These are phyloP conservation scores for Kodamaea sp. DNA, from an alignment of 1,139 yeast genomes.

Conservation along the genomic window DNA sequence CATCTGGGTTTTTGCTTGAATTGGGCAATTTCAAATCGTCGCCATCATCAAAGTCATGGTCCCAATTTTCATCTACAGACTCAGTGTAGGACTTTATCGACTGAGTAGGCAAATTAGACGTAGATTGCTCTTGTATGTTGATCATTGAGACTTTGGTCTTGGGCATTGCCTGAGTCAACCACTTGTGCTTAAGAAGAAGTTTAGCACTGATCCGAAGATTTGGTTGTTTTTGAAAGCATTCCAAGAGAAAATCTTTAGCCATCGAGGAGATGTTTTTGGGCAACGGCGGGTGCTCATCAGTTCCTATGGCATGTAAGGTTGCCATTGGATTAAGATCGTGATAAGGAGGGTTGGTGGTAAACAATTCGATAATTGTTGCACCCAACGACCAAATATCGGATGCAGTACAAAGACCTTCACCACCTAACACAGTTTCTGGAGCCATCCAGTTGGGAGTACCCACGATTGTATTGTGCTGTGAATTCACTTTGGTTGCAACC, in stretches of 20 bases:
- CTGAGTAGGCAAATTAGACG: conserved; percentile 12
- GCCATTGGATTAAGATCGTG: conserved; percentile 82
- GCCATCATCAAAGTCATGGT: conserved; percentile 30
- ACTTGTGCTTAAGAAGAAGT: conserved; percentile 57
- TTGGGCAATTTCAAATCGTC: conserved; percentile 13
- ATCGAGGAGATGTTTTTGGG: conserved; percentile 60
- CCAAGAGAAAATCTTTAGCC: conserved; percentile 64
- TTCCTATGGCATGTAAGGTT: conserved; percentile 89
- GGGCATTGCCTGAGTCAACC: conserved; percentile 40
- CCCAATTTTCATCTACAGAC: conserved; percentile 38
- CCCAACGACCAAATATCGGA: conserved; percentile 96
- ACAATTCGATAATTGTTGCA: conserved; percentile 84
- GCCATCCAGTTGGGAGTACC: conserved; percentile 93
- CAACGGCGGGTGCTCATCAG: conserved; percentile 77
- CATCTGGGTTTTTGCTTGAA: conserved; percentile 1
- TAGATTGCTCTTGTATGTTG: conserved; percentile 4
- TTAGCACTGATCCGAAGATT: conserved; percentile 58
- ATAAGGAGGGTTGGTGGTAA: conserved; percentile 88
- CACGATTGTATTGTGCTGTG: conserved; percentile 45
- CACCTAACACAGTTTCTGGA: conserved; percentile 71
- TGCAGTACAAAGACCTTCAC: conserved; percentile 85
- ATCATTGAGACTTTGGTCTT: conserved; percentile 8
- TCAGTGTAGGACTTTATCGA: conserved; percentile 31
- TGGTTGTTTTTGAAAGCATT: conserved; percentile 81
- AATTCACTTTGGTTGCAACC: conserved; percentile 60